These are phyloP conservation scores for Protomyces inouyei DNA, from an alignment of 1,139 yeast genomes.

Conservation along the genomic window DNA sequence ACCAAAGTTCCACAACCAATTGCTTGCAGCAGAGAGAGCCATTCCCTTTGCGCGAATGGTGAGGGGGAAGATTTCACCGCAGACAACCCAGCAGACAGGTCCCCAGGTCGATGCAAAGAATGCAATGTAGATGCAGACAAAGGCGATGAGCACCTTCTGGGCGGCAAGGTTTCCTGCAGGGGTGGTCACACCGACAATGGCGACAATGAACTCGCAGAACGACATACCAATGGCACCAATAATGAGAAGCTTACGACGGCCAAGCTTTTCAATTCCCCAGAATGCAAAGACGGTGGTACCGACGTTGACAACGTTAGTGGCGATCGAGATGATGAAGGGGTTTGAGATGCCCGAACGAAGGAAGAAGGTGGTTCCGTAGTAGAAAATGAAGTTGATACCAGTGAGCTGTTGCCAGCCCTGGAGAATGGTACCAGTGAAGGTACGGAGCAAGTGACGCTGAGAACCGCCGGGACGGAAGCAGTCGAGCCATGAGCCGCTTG, in stretches of 20 bases:
- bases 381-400: constrained; percentile 45
- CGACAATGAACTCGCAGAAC: constrained; percentile 59
- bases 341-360: constrained; percentile 57
- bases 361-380: constrained; percentile 61
- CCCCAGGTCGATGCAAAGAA: constrained; percentile 80
- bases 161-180: constrained; percentile 41
- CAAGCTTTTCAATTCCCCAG: constrained; percentile 62
- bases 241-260: constrained; percentile 63
- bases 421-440: constrained; percentile 43
- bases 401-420: constrained; percentile 62
- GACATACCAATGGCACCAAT: constrained; percentile 63
- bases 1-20: constrained; percentile 72
- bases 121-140: constrained; percentile 65
- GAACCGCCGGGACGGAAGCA: constrained; percentile 43
- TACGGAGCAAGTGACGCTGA: constrained; percentile 30
- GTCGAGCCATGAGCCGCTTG: constrained; percentile 52
- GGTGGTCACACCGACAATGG: constrained; percentile 56
- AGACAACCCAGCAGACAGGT: constrained; percentile 70
- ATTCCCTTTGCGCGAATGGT: constrained; percentile 71
- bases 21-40: constrained; percentile 67
- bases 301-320: constrained; percentile 60
- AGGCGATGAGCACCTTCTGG: constrained; percentile 48
- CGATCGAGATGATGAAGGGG: constrained; percentile 48
- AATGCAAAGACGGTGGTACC: constrained; percentile 54
- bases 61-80: constrained; percentile 69